Base-by-base conservation (phyloP, 805 yeast genomes). In the Wickerhamomyces silvicola region DNA sequence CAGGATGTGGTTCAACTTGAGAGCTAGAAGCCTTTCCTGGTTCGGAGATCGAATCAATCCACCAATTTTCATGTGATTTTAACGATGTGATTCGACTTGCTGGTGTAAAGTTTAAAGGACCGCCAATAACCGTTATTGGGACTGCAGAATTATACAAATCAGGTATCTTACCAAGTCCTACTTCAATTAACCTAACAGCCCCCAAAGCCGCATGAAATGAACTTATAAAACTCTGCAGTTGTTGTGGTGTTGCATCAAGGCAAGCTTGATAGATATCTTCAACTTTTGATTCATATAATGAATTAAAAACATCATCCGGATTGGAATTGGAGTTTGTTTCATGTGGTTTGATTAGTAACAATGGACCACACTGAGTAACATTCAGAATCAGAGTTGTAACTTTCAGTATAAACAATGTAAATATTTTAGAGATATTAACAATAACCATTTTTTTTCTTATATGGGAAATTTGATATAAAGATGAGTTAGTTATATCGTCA, bases 121-220 rank as follows among this genome's bases (percentile, higher is more conserved):
- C 60, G 22, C 53, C 52, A 24, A 54, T 38, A 5, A 54, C 56
- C 2, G 49, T 39, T 6, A 42, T 23, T 7, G 55, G 54, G 2
- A 38, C 22, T 3, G 27, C 33, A 3, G 48, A 34, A n/a, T 33
- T 24, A 1, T 25, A 12, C 9, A 39, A 40, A 23, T 53, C 59
- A 5, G 52, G 52, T n/a, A 57, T 46, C 7, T 51, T 48, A 9
- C 69, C 70, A 35, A 55, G 51, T 5, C 68, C 71, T 7, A 68
- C 31, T 30, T 65, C 67, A 12, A 69, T 34, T 15, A 65, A 33
- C 10, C 52, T 41, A 6, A 62, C 51, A 10, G 59, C 43, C 8
- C 57, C 60, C 20, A 52, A 38, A 1, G 62, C 46, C 1, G 64
- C 41, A 25, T 32, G 32, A 29, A 65, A 40, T 4, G 64, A 36